These are phyloP conservation scores for Rhododendron williamsianum DNA, from an alignment of 148 eudicot species.

Conservation along the genomic window DNA sequence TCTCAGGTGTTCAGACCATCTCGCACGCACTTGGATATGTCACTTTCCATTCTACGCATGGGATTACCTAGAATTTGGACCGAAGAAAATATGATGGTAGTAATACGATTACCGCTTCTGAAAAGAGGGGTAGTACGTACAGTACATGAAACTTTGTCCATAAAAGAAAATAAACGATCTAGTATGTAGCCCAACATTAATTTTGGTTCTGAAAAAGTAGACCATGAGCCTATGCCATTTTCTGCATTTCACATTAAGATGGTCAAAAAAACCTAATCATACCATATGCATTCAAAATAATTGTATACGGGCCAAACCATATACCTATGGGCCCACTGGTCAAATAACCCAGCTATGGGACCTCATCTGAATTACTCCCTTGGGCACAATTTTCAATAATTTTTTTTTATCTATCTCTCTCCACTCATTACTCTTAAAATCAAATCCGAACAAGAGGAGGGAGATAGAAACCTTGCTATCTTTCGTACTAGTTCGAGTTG, in stretches of 20 bases:
- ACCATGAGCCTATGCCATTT: not conserved
- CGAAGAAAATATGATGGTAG: not conserved
- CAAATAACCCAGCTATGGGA: not conserved
- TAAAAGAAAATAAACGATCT: too few relatives aligned
- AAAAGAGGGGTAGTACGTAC: not conserved
- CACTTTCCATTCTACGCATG: not conserved
- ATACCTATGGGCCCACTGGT: not conserved
- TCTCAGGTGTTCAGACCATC: too few relatives aligned
- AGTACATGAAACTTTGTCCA: too few relatives aligned
- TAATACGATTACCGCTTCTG: not conserved
- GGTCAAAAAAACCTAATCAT: not conserved
- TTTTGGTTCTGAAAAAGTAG: not conserved
- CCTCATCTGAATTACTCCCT: not conserved
- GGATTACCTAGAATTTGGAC: not conserved
- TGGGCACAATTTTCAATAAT: too few relatives aligned
- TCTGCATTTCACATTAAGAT: not conserved
- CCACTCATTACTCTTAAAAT: too few relatives aligned
- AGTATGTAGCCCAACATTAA: too few relatives aligned
- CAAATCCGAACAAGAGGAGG: too few relatives aligned
- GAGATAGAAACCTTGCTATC: too few relatives aligned
- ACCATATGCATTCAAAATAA: conserved; percentile 1
- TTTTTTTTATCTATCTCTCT: too few relatives aligned
- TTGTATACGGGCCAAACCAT: not conserved
- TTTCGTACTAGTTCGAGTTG: too few relatives aligned
- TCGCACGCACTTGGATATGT: too few relatives aligned